These are phyloP conservation scores for Mariannaea sp. DNA, from an alignment of 2,329 filamentous ascomycete species.

Conservation along the genomic window DNA sequence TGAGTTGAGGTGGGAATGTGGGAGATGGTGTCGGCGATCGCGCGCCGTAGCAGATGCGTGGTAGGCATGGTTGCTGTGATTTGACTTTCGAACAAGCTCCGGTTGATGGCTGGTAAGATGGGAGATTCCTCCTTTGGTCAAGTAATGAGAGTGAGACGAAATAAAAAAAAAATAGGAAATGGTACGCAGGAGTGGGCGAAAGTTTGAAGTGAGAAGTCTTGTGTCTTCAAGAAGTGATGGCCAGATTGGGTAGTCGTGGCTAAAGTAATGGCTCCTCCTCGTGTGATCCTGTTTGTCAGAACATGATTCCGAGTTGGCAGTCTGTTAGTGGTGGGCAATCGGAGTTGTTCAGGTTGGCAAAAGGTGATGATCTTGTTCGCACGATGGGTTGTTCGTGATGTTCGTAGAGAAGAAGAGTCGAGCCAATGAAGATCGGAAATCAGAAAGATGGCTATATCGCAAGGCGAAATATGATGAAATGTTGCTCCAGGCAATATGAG, in stretches of 20 bases:
- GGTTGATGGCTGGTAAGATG: constrained; percentile 9
- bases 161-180: background rate
- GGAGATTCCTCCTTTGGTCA: constrained; percentile 14
- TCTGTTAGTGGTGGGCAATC: background rate
- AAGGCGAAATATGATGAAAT: background rate
- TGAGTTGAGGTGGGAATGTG: constrained; percentile 40
- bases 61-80: constrained; percentile 17
- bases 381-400: background rate
- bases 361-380: background rate
- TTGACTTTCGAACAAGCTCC: constrained; percentile 16
- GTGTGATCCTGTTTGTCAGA: constrained; percentile 29
- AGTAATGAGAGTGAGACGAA: background rate
- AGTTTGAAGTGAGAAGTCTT: constrained; percentile 9
- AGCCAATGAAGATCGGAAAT: constrained; percentile 6
- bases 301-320: constrained; percentile 22
- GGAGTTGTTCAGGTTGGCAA: constrained; percentile 5
- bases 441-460: background rate
- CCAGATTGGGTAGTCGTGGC: constrained; percentile 15
- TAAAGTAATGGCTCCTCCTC: constrained; percentile 27
- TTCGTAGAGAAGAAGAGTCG: background rate
- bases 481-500: constrained; percentile 14
- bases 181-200: no score
- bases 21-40: constrained; percentile 40
- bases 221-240: constrained; percentile 19
- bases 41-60: constrained; percentile 44